Evolutionary conservation across 257 asterid species (phyloP), one percentile per base, ranked within the genome.

Genomic region (Nicotiana attenuata): DNA sequence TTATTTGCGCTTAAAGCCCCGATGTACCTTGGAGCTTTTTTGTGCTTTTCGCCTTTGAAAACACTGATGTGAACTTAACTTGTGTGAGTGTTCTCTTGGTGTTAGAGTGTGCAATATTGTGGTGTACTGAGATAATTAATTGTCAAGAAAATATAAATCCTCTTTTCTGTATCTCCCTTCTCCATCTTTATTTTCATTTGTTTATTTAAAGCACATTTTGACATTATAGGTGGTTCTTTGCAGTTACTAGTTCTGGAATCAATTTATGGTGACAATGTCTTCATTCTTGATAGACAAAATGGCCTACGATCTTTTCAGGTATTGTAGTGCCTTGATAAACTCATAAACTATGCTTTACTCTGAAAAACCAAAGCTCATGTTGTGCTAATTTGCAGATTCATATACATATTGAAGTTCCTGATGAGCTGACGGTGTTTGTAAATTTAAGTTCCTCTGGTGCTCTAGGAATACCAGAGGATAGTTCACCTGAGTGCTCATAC

Each of bases 231-330:
- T 65, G 64, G 83, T 64, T 35, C 76, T 85, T 85, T 83, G 85
- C 96, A 96, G 99, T 84, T 96, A 73, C 90, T 94, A 75, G 99
- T 86, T 5, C 69, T 96, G 94, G 97, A 92, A 85, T 90, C 97
- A 78, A 96, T 94, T 79, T 94, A 91, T 84, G 96, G 97, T 33
- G 94, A 94, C 29, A 86, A 89, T 68, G 79, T 94, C 77, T 79
- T 88, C 60, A 76, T 90, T 82, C 92, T 91, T 35, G 97, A 92
- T 77, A 85, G 84, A 85, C 90, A 81, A 78, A 88, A 81, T 75
- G 93, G 90, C 84, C 85, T 92, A 78, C 89, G 89, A 85, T 85
- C 88, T 88, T 88, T 92, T 41, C 93, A 91, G 99, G 99, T 96
- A 83, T 26, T 84, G 55, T 85, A 75, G 68, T 22, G 60, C 19